Conservation (phyloP, 1,284 basidiomycete species). For the Ustilago sp. region DNA sequence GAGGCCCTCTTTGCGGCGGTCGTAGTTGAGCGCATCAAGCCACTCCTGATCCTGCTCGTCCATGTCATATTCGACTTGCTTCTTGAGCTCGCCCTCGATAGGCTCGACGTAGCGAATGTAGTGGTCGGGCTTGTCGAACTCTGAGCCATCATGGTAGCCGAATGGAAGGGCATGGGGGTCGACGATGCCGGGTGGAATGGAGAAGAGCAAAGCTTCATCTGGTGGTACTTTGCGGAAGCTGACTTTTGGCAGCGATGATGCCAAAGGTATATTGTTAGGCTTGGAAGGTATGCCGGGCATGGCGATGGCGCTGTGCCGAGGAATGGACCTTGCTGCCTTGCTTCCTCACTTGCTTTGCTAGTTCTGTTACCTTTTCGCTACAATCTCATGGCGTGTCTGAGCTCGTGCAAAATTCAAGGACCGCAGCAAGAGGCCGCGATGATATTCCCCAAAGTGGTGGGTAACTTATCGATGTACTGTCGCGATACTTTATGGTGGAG, state of each 20-base stretch:
- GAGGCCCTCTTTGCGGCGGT: conserved; percentile 82
- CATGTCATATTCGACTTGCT: conserved; percentile 99
- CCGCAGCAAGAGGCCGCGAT: too few species aligned
- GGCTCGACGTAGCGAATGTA: conserved; percentile 95
- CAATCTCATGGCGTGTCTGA: not conserved
- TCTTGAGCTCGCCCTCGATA: conserved; percentile 87
- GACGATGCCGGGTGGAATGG: conserved; percentile 50
- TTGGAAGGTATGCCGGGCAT: conserved; percentile 53
- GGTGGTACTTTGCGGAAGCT: conserved; percentile 59
- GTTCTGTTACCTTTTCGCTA: not conserved
- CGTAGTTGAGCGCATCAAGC: conserved; percentile 86
- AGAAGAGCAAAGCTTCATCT: conserved; percentile 50
- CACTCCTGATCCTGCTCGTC: conserved; percentile 99
- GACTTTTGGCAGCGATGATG: conserved; percentile 61
- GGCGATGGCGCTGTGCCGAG: not conserved
- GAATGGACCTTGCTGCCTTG: conserved; percentile 1
- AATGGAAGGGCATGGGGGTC: conserved; percentile 58
- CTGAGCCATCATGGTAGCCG: conserved; percentile 78
- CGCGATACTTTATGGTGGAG: not conserved
- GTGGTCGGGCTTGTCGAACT: conserved; percentile 82
- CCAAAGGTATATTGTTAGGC: conserved; percentile 61
- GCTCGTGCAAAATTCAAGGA: not conserved
- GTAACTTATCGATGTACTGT: not conserved
- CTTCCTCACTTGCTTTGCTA: not conserved
- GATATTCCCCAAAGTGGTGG: not conserved